Conservation (phyloP, 352 stramenopile species). For the Pythium sukuiense region DNA sequence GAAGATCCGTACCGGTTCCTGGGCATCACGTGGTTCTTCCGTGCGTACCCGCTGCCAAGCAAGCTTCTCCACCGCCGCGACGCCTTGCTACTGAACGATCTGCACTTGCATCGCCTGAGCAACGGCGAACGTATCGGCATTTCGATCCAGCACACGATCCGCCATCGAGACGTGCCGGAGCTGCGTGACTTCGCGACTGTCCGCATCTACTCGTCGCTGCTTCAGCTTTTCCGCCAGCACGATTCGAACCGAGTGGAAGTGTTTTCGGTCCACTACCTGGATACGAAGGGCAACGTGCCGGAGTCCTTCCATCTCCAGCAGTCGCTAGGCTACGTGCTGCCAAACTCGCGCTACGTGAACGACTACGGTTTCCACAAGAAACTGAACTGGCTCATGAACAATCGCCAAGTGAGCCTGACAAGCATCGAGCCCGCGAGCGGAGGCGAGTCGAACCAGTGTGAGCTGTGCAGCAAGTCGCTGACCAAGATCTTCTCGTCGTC, state of each 20-base stretch:
- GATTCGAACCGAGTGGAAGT: conserved; percentile 36
- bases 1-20: conserved; percentile 48
- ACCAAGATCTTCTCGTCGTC: background rate
- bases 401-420: background rate
- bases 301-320: conserved; percentile 24
- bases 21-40: conserved; percentile 42
- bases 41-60: background rate
- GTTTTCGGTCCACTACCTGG: conserved; percentile 40
- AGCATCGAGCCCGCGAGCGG: background rate
- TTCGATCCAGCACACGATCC: conserved; percentile 46
- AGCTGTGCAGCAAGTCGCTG: conserved; percentile 1
- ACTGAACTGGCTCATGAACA: conserved; percentile 35
- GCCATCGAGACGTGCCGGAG: conserved; percentile 40
- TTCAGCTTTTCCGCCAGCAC: conserved; percentile 43
- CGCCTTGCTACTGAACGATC: conserved; percentile 28
- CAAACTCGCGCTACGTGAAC: conserved; percentile 12
- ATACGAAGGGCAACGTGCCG: conserved; percentile 2
- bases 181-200: conserved; percentile 30
- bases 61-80: conserved; percentile 36
- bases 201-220: conserved; percentile 36
- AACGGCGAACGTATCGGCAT: conserved; percentile 46
- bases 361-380: conserved; percentile 43
- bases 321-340: conserved; percentile 24
- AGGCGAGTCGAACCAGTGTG: background rate
- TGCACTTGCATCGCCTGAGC: background rate